Percentiles rank a stretch among this genome's conserved stretches.
Conservation (phyloP, 2,329 filamentous ascomycete species). For the Annulohypoxylon truncatum region DNA sequence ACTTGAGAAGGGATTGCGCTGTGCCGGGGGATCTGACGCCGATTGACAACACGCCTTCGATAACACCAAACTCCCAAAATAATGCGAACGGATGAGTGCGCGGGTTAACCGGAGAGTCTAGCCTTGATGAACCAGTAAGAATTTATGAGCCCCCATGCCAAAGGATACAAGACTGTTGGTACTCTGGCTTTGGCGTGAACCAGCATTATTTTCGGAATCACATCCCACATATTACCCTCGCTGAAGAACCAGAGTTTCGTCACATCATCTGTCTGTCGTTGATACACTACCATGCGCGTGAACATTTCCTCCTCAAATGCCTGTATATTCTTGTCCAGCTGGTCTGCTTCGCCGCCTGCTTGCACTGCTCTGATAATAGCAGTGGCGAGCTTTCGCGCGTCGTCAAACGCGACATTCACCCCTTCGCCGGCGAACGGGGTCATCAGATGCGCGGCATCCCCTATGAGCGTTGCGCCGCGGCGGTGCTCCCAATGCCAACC, state of each 20-base stretch:
- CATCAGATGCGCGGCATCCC: slow-evolving; percentile 71
- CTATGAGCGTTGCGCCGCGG: slow-evolving; percentile 64
- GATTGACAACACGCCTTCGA: not conserved
- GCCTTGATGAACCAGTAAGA: slow-evolving; percentile 38
- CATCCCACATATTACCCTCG: slow-evolving; percentile 31
- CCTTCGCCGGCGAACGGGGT: slow-evolving; percentile 69
- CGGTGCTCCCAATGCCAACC: slow-evolving; percentile 60
- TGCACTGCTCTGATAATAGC: slow-evolving; percentile 53
- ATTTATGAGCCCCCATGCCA: slow-evolving; percentile 29
- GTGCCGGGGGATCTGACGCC: not conserved
- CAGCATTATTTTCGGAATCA: slow-evolving; percentile 36
- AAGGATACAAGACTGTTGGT: slow-evolving; percentile 27
- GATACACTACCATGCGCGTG: slow-evolving; percentile 52
- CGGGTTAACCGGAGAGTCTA: slow-evolving; percentile 9
- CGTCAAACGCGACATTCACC: slow-evolving; percentile 67
- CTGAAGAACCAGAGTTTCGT: slow-evolving; percentile 62
- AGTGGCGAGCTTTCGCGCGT: slow-evolving; percentile 62
- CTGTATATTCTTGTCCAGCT: slow-evolving; percentile 51
- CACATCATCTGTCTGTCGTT: slow-evolving; percentile 58
- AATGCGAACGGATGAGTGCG: not conserved
- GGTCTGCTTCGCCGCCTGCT: slow-evolving; percentile 37
- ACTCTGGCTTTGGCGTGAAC: slow-evolving; percentile 23
- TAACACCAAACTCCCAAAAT: slow-evolving; percentile 12
- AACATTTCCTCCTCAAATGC: slow-evolving; percentile 56
- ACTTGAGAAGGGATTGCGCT: slow-evolving; percentile 1